phyloP scores from a whole-genome alignment of 257 asterid species.

The Jacaranda mimosifolia region DNA sequence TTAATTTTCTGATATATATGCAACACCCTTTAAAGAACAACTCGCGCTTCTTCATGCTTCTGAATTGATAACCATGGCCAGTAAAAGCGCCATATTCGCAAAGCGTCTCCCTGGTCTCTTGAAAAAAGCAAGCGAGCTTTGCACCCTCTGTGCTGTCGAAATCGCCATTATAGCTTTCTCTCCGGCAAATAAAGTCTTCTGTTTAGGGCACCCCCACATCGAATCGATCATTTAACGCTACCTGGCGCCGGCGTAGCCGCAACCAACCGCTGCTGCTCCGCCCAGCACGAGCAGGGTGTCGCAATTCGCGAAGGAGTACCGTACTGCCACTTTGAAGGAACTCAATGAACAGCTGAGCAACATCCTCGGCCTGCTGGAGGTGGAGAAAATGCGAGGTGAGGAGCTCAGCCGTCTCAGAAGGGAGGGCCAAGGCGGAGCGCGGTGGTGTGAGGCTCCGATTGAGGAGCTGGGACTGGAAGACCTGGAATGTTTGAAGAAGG shows the following conservation, averaged over 20 bases:
- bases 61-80: too few species aligned
- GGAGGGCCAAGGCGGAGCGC: too few species aligned
- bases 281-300: conserved; percentile 4
- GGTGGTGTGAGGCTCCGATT: too few species aligned
- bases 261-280: too few species aligned
- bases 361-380: too few species aligned
- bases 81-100: conserved; percentile 60
- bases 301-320: conserved; percentile 32
- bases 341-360: conserved; percentile 50
- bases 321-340: background rate
- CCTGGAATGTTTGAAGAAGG: too few species aligned
- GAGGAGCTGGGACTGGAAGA: too few species aligned
- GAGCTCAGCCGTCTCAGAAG: too few species aligned
- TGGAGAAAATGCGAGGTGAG: too few species aligned
- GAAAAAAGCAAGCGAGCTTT: conserved; percentile 85
- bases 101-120: conserved; percentile 74
- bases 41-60: too few species aligned
- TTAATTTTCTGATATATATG: too few species aligned
- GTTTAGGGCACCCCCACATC: conserved; percentile 69
- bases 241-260: background rate
- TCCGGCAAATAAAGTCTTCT: conserved; percentile 53
- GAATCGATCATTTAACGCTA: conserved; percentile 44
- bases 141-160: conserved; percentile 61
- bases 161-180: conserved; percentile 65
- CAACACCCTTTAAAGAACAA: too few species aligned